A percentile compares a stretch with the other conserved stretches of the same genome.
phyloP scores from a whole-genome alignment of 805 yeast genomes.

The Candida michaelii region DNA sequence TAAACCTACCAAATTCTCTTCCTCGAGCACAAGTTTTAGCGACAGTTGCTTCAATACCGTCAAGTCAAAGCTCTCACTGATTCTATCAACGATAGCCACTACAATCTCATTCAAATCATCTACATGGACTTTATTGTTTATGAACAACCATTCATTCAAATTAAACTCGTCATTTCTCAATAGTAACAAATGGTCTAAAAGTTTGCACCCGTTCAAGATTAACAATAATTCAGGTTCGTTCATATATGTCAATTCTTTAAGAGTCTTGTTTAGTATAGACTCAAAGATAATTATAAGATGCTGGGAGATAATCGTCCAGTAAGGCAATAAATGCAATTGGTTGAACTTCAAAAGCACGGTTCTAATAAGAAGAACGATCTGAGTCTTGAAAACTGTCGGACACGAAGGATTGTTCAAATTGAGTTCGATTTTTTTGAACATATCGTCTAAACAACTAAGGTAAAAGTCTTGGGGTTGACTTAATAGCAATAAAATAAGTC shows the following conservation, averaged over 20 bases:
- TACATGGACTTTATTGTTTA: slow-evolving; percentile 65
- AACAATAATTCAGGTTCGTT: slow-evolving; percentile 38
- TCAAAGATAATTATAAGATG: slow-evolving; percentile 51
- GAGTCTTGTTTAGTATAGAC: slow-evolving; percentile 24
- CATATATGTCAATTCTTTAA: slow-evolving; percentile 27
- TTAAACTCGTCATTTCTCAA: slow-evolving; percentile 76
- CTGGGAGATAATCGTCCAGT: slow-evolving; percentile 69
- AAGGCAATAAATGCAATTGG: slow-evolving; percentile 60
- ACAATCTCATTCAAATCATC: slow-evolving; percentile 26
- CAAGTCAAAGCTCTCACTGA: slow-evolving; percentile 34
- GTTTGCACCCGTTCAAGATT: slow-evolving; percentile 64
- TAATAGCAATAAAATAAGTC: slow-evolving; percentile 63
- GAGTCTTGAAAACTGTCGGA: slow-evolving; percentile 36
- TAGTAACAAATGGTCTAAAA: slow-evolving; percentile 71
- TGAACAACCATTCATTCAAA: slow-evolving; percentile 80
- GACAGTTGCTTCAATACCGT: slow-evolving; percentile 35
- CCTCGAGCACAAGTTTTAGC: slow-evolving; percentile 33
- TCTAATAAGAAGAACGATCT: slow-evolving; percentile 59
- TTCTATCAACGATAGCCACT: slow-evolving; percentile 49
- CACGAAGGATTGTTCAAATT: slow-evolving; percentile 28
- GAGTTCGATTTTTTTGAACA: slow-evolving; percentile 36
- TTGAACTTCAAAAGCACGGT: slow-evolving; percentile 63
- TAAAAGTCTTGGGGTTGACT: slow-evolving; percentile 61
- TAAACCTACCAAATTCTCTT: slow-evolving; percentile 41
- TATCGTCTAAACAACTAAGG: slow-evolving; percentile 50